Conservation (phyloP, 495 filamentous ascomycete species). For the Penicillium malachiteum region DNA sequence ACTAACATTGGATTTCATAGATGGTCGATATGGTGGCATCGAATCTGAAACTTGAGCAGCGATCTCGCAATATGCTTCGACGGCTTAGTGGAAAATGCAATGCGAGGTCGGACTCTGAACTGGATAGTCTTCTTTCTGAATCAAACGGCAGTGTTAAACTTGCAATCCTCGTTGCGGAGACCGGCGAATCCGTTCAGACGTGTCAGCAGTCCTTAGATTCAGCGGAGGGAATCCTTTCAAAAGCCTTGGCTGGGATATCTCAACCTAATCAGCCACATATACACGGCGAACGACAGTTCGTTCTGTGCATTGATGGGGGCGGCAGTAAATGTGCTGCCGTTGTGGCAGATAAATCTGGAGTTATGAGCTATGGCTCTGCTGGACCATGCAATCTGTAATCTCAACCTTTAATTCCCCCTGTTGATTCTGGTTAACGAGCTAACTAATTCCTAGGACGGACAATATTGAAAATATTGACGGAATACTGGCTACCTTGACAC, state of each 20-base stretch:
- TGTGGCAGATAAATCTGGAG: slow-evolving; percentile 15
- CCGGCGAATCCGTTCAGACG: slow-evolving; percentile 19
- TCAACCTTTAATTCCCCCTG: not conserved
- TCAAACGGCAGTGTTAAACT: slow-evolving; percentile 36
- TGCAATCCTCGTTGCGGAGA: slow-evolving; percentile 31
- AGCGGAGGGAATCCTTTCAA: slow-evolving; percentile 29
- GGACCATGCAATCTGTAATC: slow-evolving; percentile 40
- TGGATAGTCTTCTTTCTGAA: slow-evolving; percentile 26
- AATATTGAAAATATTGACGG: slow-evolving; percentile 9
- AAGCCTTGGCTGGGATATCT: slow-evolving; percentile 16
- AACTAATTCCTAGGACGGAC: slow-evolving; percentile 16
- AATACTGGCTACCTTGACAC: slow-evolving; percentile 13
- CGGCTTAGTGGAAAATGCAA: slow-evolving; percentile 23
- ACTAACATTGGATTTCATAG: slow-evolving; percentile 15
- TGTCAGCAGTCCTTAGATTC: slow-evolving; percentile 17
- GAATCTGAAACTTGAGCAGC: slow-evolving; percentile 37
- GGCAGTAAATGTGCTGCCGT: slow-evolving; percentile 38
- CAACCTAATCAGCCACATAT: not conserved
- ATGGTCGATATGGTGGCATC: slow-evolving; percentile 42
- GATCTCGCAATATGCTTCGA: slow-evolving; percentile 36
- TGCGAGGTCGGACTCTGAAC: slow-evolving; percentile 18
- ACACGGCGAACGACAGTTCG: not conserved
- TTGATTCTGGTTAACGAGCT: not conserved
- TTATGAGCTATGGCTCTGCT: slow-evolving; percentile 21
- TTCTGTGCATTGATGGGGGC: slow-evolving; percentile 41